phyloP scores from a whole-genome alignment of 2,329 filamentous ascomycete species.

The Seiridium cupressi region DNA sequence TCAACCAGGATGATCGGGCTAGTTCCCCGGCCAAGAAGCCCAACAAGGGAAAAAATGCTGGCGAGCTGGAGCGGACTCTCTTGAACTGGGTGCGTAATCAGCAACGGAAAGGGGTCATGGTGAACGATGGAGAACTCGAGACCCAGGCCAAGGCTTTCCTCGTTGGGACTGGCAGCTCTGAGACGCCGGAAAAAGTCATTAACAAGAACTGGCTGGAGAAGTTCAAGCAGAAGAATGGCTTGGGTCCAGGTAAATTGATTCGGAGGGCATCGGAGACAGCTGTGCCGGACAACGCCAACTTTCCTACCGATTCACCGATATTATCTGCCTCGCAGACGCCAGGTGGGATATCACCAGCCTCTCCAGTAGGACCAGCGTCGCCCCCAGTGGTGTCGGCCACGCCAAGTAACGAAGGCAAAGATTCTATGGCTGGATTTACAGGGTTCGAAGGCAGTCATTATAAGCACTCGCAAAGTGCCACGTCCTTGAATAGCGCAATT shows the following conservation, averaged over 20 bases:
- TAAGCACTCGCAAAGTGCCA: constrained; percentile 65
- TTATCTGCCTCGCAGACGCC: constrained; percentile 61
- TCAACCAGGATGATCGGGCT: constrained; percentile 76
- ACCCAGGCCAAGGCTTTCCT: constrained; percentile 82
- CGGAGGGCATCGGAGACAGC: constrained; percentile 66
- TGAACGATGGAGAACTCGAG: constrained; percentile 79
- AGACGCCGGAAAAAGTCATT: constrained; percentile 68
- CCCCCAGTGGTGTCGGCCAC: constrained; percentile 70
- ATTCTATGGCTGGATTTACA: constrained; percentile 56
- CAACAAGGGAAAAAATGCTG: constrained; percentile 68
- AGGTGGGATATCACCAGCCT: constrained; percentile 68
- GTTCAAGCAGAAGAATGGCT: constrained; percentile 85
- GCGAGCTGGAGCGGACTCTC: constrained; percentile 85
- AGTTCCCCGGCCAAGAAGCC: constrained; percentile 77
- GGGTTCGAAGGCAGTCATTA: constrained; percentile 56
- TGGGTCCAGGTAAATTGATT: constrained; percentile 46
- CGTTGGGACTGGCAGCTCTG: constrained; percentile 64
- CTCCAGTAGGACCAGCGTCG: constrained; percentile 63
- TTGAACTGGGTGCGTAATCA: constrained; percentile 84
- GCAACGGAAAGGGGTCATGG: constrained; percentile 69
- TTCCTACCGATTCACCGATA: constrained; percentile 51
- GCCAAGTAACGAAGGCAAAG: constrained; percentile 68
- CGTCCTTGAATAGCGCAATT: constrained; percentile 66
- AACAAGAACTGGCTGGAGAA: constrained; percentile 85
- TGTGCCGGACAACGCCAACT: constrained; percentile 64